These are phyloP conservation scores for Cornus controversa DNA, from an alignment of 148 eudicot species.

Conservation along the genomic window DNA sequence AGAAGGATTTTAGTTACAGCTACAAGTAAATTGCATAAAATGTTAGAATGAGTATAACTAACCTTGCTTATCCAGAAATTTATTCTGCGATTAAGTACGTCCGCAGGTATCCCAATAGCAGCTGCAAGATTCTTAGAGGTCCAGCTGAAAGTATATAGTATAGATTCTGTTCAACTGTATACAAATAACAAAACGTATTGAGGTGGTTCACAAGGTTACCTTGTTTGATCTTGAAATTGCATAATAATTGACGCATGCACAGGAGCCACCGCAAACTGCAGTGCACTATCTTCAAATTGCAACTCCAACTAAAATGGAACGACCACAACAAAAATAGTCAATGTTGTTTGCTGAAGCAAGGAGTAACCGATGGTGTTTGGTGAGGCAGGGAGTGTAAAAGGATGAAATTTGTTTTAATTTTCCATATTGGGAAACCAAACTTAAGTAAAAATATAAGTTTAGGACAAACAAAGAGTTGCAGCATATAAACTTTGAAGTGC, in stretches of 20 bases:
- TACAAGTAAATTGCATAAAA: not conserved
- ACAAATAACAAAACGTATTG: slow-evolving; percentile 7
- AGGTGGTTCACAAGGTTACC: slow-evolving; percentile 34
- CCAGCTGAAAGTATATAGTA: slow-evolving; percentile 57
- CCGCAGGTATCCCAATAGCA: slow-evolving; percentile 84
- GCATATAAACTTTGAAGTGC: not conserved
- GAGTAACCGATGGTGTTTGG: not conserved
- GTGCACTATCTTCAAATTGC: slow-evolving; percentile 75
- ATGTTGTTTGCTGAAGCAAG: not conserved
- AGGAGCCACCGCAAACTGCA: slow-evolving; percentile 85
- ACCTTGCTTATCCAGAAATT: slow-evolving; percentile 99
- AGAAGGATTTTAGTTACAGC: not conserved
- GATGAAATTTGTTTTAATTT: not conserved
- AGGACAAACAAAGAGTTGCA: not conserved
- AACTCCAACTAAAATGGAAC: slow-evolving; percentile 66
- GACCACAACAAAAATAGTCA: not conserved
- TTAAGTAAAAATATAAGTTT: not conserved
- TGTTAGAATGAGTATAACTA: slow-evolving; percentile 4
- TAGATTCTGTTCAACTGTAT: slow-evolving; percentile 7
- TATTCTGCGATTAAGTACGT: slow-evolving; percentile 71
- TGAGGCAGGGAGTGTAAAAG: not conserved
- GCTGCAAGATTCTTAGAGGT: slow-evolving; percentile 86
- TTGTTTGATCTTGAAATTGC: slow-evolving; percentile 83
- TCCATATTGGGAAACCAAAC: slow-evolving; percentile 3
- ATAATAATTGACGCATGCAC: slow-evolving; percentile 85